phyloP scores from a whole-genome alignment of 768 basidiomycete genomes.

The Boletus rufocinnamomeus region DNA sequence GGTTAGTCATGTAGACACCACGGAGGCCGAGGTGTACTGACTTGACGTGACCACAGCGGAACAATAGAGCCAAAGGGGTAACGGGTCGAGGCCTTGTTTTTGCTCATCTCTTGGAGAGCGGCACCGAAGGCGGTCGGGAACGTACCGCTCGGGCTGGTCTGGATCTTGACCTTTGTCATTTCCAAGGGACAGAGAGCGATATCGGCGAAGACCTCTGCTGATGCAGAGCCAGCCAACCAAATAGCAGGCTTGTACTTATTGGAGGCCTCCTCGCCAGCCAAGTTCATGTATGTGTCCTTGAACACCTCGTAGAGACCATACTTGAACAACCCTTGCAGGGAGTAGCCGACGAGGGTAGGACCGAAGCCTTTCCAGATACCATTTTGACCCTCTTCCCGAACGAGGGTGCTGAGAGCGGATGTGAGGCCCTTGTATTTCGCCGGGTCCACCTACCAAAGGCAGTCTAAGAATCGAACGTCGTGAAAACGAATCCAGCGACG shows the following conservation, averaged over 20 bases:
- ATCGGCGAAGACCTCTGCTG: conserved; percentile 94
- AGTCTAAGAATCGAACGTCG: no score
- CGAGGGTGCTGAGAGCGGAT: conserved; percentile 59
- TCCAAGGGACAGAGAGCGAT: conserved; percentile 94
- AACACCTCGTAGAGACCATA: conserved; percentile 97
- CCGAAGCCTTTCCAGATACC: conserved; percentile 95
- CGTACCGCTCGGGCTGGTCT: conserved; percentile 71
- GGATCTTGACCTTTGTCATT: conserved; percentile 91
- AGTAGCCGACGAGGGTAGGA: conserved; percentile 91
- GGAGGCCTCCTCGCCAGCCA: conserved; percentile 79
- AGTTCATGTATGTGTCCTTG: conserved; percentile 91
- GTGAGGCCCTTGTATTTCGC: conserved; percentile 69
- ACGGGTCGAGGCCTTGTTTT: conserved; percentile 66
- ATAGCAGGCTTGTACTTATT: conserved; percentile 84
- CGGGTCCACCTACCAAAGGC: conserved; percentile 61
- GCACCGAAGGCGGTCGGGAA: conserved; percentile 76
- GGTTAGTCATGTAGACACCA: background rate
- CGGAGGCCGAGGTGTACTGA: conserved; percentile 31
- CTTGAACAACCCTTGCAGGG: conserved; percentile 96
- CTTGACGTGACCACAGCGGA: conserved; percentile 87
- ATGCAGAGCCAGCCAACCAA: conserved; percentile 92
- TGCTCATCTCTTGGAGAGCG: conserved; percentile 70
- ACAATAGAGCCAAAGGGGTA: conserved; percentile 84
- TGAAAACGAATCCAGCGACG: background rate
- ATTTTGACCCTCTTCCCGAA: conserved; percentile 76